Evolutionary conservation across 192 early-diverging fungal genomes (phyloP).

Genomic region (Coemansia sp.): DNA sequence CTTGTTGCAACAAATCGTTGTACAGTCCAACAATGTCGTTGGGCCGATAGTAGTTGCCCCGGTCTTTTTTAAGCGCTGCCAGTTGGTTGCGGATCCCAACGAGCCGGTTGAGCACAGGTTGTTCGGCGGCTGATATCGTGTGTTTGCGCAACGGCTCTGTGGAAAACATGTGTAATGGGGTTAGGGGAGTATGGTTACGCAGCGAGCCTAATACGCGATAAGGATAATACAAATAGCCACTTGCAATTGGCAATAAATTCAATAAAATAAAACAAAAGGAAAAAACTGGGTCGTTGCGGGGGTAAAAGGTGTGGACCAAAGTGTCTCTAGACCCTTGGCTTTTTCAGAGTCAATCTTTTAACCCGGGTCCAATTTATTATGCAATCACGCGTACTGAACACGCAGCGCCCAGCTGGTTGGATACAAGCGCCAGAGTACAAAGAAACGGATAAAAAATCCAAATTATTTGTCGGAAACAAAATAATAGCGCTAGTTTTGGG

Average conservation of each 20-base stretch:
- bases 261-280: not conserved
- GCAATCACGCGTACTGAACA: too few species aligned
- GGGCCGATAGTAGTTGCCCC: conserved; percentile 65
- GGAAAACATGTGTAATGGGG: conserved; percentile 31
- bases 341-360: too few species aligned
- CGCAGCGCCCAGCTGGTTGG: too few species aligned
- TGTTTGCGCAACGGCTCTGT: conserved; percentile 22
- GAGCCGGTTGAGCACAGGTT: conserved; percentile 65
- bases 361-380: too few species aligned
- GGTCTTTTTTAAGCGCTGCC: conserved; percentile 73
- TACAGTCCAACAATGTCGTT: conserved; percentile 64
- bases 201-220: not conserved
- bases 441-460: too few species aligned
- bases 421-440: too few species aligned
- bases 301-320: too few species aligned
- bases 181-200: too few species aligned
- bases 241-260: not conserved
- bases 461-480: too few species aligned
- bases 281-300: not conserved
- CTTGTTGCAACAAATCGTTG: conserved; percentile 57
- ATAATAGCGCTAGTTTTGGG: too few species aligned
- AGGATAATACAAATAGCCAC: not conserved
- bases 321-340: too few species aligned
- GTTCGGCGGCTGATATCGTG: conserved; percentile 52
- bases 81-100: conserved; percentile 70